Evolutionary conservation across 495 filamentous ascomycete genomes (phyloP), one percentile per base, ranked within the genome.

Genomic region (Cercophora samala): DNA sequence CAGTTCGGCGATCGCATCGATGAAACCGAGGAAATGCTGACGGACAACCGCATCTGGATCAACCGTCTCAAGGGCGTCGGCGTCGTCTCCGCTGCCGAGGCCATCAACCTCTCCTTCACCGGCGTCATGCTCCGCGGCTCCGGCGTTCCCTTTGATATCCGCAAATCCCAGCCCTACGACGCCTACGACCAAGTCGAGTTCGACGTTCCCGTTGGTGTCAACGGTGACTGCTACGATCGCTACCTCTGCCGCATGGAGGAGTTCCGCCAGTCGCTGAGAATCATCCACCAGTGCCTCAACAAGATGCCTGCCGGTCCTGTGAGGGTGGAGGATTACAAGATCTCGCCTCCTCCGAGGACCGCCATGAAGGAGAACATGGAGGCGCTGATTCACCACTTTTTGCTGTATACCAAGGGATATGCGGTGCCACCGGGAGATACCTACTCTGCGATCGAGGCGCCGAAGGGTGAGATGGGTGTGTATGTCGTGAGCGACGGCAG

Each of bases 331-430:
- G 95, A 99, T 81, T 99, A 97, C 85, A 99, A 99, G 85, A 88
- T 99, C 77, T 90, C 91, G n/a, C 95, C 95, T 9, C 95, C 95
- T 52, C 95, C 95, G 17, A 88, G 95, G 73, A 86, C 89, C n/a
- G 96, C 95, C 70, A 99, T 99, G 95, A 99, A 99, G 85, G 95
- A 99, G 85, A 89, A 99, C 81, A 99, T 99, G 96, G 95, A 99
- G 79, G 94, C 95, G 22, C 85, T 99, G 17, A 99, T 99, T 77
- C 95, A 99, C 80, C 95, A 99, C 84, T 99, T 99, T 85, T 82
- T 99, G 60, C 87, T 99, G 37, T 99, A 93, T 82, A 97, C 93
- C 75, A 99, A 98, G 84, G 95, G 95, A 64, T 99, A 98, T 78
- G 86, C 91, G 53, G 95, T 99, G 9, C 95, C 95, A n/a, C 95